Evolutionary conservation across 495 filamentous ascomycete genomes (phyloP).

Genomic region (Neurospora sp.): DNA sequence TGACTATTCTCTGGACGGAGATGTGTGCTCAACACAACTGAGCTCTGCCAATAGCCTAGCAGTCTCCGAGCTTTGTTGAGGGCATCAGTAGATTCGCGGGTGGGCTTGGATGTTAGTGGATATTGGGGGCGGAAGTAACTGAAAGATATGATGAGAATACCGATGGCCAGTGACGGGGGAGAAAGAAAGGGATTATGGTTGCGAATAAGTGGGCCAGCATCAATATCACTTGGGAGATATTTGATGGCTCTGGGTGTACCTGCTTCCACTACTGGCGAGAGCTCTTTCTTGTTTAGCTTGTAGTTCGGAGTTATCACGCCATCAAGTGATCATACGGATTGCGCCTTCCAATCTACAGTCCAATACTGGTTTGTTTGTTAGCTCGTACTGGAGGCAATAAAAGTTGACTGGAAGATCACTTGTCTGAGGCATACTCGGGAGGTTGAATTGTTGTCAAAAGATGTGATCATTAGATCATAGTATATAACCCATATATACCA

Average conservation of each 20-base stretch:
- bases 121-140: neutral
- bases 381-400: neutral
- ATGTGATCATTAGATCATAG: neutral
- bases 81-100: neutral
- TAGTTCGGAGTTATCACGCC: neutral
- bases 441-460: neutral
- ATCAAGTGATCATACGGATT: neutral
- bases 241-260: neutral
- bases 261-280: neutral
- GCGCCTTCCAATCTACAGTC: neutral
- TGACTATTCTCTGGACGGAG: too few species aligned
- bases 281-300: neutral
- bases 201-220: neutral
- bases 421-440: neutral
- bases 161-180: neutral
- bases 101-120: neutral
- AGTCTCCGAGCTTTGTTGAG: neutral
- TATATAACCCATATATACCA: neutral
- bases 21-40: neutral
- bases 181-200: neutral
- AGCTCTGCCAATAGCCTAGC: neutral
- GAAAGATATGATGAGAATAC: neutral
- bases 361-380: too few species aligned
- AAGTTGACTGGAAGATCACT: neutral
- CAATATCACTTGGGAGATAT: neutral